Base-by-base conservation (phyloP, 139 green algal species). In the Desmodesmus armatus region DNA sequence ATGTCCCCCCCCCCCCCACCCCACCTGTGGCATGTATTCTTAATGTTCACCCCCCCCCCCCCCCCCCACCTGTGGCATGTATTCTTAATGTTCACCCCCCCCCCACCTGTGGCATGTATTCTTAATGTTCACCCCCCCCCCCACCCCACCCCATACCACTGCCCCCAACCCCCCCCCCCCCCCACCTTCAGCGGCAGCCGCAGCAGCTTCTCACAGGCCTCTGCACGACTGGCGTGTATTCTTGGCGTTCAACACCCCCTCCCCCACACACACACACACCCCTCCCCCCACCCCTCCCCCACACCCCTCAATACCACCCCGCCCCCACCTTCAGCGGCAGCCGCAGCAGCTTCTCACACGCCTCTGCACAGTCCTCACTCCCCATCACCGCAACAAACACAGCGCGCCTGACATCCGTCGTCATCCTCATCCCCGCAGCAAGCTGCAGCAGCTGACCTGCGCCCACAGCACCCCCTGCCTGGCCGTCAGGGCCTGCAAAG, bases 381-480 rank as follows among this genome's bases (percentile, higher is more conserved):
- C 94, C 94, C 94, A 98, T 97, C 35, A 98, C 88, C 3, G 90
- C 86, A 80, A 94, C 92, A 81, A 98, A 98, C 13, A 60, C 91
- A 72, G 51, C 92, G 71, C 79, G 88, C 27, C 72, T 0, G 25
- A 51, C 66, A 80, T 89, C 90, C 17, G 91, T 96, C 82, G 86
- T 94, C 93, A 98, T 96, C 27, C 93, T 86, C 82, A 93, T 87
- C 2, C 72, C 62, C 0, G 91, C 91, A 5, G 95, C 94, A 51
- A 97, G 87, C 41, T 74, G 58, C 44, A 97, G 87, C 81, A 97
- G 88, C 84, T 93, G 82, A 40, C 55, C 62, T 29, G 72, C 71
- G 66, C 51, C 63, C 47, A 41, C 67, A 40, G n/a, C 73, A 0
- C 84, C 86, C 29, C 66, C 88, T 21, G 31, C 44, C 66, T 70